Evolutionary conservation across 371 early-diverging fungal genomes (phyloP).

Genomic region (Smittium mucronatum): DNA sequence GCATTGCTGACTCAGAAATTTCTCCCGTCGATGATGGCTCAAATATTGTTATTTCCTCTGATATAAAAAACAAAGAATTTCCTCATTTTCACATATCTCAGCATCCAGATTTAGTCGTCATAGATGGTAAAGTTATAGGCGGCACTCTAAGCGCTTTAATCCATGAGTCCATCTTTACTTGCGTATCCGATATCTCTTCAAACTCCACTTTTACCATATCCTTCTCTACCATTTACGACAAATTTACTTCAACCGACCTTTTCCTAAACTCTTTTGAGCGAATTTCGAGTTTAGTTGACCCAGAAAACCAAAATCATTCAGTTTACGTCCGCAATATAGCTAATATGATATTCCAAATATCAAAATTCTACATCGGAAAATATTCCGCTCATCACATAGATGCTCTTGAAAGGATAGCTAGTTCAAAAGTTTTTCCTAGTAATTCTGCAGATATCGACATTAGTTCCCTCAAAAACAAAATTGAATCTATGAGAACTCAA

Average conservation of each 20-base stretch:
- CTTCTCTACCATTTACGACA: conserved; percentile 45
- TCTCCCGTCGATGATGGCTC: neutral
- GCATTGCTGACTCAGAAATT: neutral
- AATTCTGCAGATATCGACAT: neutral
- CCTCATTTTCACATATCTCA: neutral
- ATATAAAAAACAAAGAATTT: neutral
- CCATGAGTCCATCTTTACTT: conserved; percentile 10
- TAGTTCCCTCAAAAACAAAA: neutral
- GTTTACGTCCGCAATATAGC: conserved; percentile 12
- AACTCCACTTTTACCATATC: conserved; percentile 14
- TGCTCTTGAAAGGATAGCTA: neutral
- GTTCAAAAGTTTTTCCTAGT: neutral
- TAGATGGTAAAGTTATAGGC: conserved; percentile 10
- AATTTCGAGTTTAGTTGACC: conserved; percentile 29
- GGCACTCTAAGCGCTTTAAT: conserved; percentile 7
- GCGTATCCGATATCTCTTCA: conserved; percentile 18
- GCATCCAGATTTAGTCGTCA: conserved; percentile 10
- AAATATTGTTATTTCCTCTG: neutral
- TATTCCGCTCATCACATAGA: neutral
- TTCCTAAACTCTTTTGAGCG: conserved; percentile 42
- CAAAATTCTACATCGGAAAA: neutral
- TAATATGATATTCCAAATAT: conserved; percentile 20
- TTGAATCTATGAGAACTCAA: neutral
- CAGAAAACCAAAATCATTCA: conserved; percentile 14
- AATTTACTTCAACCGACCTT: conserved; percentile 38